Base-by-base conservation (phyloP, 2,329 filamentous ascomycete genomes). In the Alternaria triticimaculans region DNA sequence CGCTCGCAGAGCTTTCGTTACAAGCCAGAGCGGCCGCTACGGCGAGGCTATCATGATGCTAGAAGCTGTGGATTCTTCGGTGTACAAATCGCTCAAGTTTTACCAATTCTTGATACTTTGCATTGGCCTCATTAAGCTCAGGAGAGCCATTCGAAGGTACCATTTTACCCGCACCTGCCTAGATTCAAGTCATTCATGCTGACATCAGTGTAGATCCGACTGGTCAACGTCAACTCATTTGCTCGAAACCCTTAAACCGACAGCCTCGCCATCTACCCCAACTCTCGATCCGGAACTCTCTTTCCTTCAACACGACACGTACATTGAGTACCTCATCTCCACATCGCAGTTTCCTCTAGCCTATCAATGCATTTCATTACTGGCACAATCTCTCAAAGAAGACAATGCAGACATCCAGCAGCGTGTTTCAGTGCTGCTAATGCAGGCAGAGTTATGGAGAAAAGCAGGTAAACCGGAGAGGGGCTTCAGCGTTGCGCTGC, bases 401-500 rank as follows among this genome's bases (percentile, higher is more conserved):
- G 84, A 87, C 54, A 84, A 84, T 58, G 85, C 86, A 57, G 90
- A 92, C 73, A 81, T 95, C 28, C 84, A 89, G 5, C 85, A 92
- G 23, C 89, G 91, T 37, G 84, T 96, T 53, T 87, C 88, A 26
- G 84, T 96, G 0, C 86, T 97, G 14, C 85, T 92, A 3, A 80
- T 90, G 53, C 96, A 97, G 77, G 90, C 89, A 1, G 84, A 87
- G 6, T 84, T 97, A 4, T 88, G 93, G 60, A 87, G 88, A 58
- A 87, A 86, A 68, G 88, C 87, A 46, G 90, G 90, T 3, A 87
- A 90, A 3, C 87, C 93, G 0, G 87, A 92, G 70, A 88, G 91
- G 63, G 93, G 89, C 0, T 93, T 97, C 77, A 93, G 91, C 3
- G 85, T 94, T 6, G 89, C 89, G 5, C 84, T 96, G 72, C 87